Conservation (phyloP, 257 asterid species). For the Verbena officinalis region DNA sequence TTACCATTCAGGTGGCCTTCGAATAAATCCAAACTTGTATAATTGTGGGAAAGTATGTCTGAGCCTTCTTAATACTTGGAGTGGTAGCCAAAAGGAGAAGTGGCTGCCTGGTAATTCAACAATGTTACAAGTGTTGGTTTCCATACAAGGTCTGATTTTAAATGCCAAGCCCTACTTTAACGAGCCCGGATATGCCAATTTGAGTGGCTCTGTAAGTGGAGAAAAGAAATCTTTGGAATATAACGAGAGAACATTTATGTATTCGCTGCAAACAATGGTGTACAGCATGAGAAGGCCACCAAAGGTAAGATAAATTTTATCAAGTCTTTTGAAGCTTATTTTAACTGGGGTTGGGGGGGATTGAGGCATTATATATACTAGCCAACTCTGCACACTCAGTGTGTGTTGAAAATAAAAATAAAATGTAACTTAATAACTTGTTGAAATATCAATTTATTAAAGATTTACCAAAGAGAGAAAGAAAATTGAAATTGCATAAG, state of each 20-base stretch:
- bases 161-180: slow-evolving; percentile 89
- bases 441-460: too few species aligned
- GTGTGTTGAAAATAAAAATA: too few species aligned
- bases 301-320: slow-evolving; percentile 49
- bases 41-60: slow-evolving; percentile 87
- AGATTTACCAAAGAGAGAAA: too few species aligned
- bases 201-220: slow-evolving; percentile 52
- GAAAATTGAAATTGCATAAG: too few species aligned
- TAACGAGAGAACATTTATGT: slow-evolving; percentile 67
- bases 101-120: slow-evolving; percentile 85
- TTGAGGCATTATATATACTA: too few species aligned
- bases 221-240: slow-evolving; percentile 56
- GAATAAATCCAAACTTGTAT: slow-evolving; percentile 90
- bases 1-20: slow-evolving; percentile 90
- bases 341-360: too few species aligned
- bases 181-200: slow-evolving; percentile 81
- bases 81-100: slow-evolving; percentile 67
- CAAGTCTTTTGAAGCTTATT: background rate
- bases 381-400: too few species aligned
- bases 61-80: slow-evolving; percentile 96
- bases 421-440: too few species aligned
- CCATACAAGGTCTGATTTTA: slow-evolving; percentile 92
- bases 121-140: slow-evolving; percentile 88
- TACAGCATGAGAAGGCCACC: slow-evolving; percentile 82
- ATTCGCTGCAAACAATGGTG: slow-evolving; percentile 79